Evolutionary conservation across 106 monocot species (phyloP), one percentile per base, ranked within the genome.

Genomic region (Amphibolis antarctica): DNA sequence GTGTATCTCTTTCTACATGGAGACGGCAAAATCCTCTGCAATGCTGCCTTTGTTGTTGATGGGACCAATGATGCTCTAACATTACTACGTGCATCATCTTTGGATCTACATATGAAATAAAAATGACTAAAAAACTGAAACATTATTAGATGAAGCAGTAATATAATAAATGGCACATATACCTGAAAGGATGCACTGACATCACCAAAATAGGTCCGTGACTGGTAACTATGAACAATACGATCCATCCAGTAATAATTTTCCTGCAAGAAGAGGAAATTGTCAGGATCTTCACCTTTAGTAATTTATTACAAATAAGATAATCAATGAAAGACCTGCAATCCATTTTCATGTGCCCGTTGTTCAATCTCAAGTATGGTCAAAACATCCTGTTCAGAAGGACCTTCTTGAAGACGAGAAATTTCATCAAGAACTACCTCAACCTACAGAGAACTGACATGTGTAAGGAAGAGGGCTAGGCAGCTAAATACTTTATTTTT

Each of bases 321-420:
- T 43, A 43, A 7, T 61, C 22, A 4, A 12, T 61, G 20, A 21
- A 61, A 19, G 9, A 91, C 98, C 87, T 91, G 91, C 69, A 88
- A 74, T 70, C 98, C 98, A 79, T 99, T 99, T 81, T 99, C 98
- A 77, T 99, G 98, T n/a, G 98, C 98, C 46, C 98, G 72, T 27
- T 91, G 98, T 77, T 99, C 98, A 75, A 99, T 99, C 77, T 99
- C 91, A 63, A 99, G 85, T 26, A 99, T 75, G 45, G 85, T 75
- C 10, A 67, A 76, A 17, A 88, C 82, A 87, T 98, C 98, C 62
- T 87, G 55, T 26, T 80, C 80, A 31, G 74, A 85, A 67, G 84
- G 84, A 22, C 98, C 98, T 28, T 81, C 76, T 65, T 98, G 98
- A 70, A 98, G 82, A 76, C 69, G 71, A 55, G 73, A 67, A 62